phyloP scores from a whole-genome alignment of 306 rosid genomes.

The Quercus dentata region DNA sequence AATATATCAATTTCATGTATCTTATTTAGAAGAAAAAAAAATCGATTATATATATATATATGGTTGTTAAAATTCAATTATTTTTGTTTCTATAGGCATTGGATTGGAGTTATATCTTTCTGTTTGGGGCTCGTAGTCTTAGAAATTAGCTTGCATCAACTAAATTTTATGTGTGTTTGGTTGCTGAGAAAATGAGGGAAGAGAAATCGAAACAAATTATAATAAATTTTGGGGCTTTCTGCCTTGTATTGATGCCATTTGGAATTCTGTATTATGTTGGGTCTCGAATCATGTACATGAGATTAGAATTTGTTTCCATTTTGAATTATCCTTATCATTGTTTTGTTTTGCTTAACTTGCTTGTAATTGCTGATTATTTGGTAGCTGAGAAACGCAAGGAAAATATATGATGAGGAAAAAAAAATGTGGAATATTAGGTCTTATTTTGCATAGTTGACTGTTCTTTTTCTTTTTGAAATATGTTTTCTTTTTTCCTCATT shows the following conservation, averaged over 20 bases:
- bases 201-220: neutral
- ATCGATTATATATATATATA: neutral
- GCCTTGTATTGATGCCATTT: neutral
- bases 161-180: neutral
- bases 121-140: slow-evolving; percentile 27
- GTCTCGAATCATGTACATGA: neutral
- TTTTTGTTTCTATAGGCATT: neutral
- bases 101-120: slow-evolving; percentile 3
- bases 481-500: neutral
- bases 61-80: neutral
- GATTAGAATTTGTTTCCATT: neutral
- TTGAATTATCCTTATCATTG: neutral
- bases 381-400: neutral
- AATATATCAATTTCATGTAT: neutral
- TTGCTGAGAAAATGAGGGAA: neutral
- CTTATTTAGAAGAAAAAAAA: too few species aligned
- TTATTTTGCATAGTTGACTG: neutral
- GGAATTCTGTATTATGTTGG: neutral
- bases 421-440: neutral
- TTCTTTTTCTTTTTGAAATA: neutral
- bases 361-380: slow-evolving; percentile 1
- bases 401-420: neutral
- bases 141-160: neutral
- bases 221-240: neutral
- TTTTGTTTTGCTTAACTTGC: neutral